Base-by-base conservation (phyloP, 2,329 filamentous ascomycete genomes). In the Pyricularia sp. region DNA sequence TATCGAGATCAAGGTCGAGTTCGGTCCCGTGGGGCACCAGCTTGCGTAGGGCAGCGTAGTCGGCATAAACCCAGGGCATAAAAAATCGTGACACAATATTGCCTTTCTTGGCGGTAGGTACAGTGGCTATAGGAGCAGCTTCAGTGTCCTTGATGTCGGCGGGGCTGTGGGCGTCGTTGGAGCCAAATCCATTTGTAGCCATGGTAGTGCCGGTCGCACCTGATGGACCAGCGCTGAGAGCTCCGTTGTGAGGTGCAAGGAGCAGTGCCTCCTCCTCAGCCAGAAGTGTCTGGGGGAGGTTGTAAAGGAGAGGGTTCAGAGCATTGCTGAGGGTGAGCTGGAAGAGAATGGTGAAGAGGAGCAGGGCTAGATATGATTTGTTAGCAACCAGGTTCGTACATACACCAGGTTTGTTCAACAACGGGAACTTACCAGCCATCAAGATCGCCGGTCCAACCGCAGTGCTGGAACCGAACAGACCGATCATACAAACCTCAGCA, bases 401-500 rank as follows among this genome's bases (percentile, higher is more conserved):
- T 10, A 25, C 58, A 28, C 26, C 23, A 26, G 14, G 3, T 14
- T 36, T 36, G 23, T 5, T 61, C 11, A 28, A 7, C 23, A 5
- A 28, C 10, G n/a, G 93, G 90, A 72, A 90, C 79, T 61, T 61
- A 61, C 58, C 25, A 68, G 91, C 85, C 86, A 93, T 92, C 31
- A 96, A 81, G 30, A 92, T 82, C 70, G 94, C 79, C 4, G 92
- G 93, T 0, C 91, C 91, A 17, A 88, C 75, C 0, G 87, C 86
- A 69, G 82, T 80, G 79, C 86, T 86, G 69, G 94, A 88, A 66
- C 86, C 88, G 75, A 96, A 95, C 55, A 97, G 85, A 67, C 93
- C 93, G 71, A 97, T 87, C 74, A 97, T 82, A 78, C 92, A 94
- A 68, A 94, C 79, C 74, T 94, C 90, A 1, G 90, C 86, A 11